phyloP scores from a whole-genome alignment of 116 monocot genomes.

The Phalaenopsis hybrid region DNA sequence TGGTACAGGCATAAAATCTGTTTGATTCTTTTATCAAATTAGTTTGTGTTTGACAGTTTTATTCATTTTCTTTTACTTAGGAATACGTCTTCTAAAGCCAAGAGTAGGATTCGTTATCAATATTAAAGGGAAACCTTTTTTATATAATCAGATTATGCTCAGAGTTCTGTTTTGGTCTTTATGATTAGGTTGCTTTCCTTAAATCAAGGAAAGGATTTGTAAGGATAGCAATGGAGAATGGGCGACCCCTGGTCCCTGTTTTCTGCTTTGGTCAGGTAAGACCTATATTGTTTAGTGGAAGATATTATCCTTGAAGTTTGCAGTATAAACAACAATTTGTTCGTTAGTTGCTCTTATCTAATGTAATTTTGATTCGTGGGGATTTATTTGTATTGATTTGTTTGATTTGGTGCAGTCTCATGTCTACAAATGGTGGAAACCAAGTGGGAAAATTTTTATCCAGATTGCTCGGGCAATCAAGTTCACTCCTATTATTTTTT shows the following conservation, averaged over 20 bases:
- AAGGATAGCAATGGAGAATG: slow-evolving; percentile 59
- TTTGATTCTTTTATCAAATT: background rate
- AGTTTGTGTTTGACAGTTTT: background rate
- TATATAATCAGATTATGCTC: background rate
- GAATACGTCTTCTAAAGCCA: background rate
- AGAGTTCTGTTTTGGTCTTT: background rate
- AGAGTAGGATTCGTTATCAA: background rate
- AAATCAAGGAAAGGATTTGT: slow-evolving; percentile 64
- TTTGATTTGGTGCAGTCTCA: slow-evolving; percentile 2
- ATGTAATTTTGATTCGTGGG: background rate
- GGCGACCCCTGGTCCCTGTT: slow-evolving; percentile 60
- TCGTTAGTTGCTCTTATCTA: background rate
- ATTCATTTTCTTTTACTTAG: background rate
- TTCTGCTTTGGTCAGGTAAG: slow-evolving; percentile 71
- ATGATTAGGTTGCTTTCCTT: slow-evolving; percentile 56
- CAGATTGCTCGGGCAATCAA: slow-evolving; percentile 44
- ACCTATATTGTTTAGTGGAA: background rate
- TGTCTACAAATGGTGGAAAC: slow-evolving; percentile 70
- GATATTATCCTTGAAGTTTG: background rate
- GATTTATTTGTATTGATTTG: background rate
- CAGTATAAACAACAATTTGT: background rate
- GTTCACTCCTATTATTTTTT: slow-evolving; percentile 49
- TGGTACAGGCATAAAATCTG: background rate
- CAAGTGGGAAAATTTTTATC: slow-evolving; percentile 32
- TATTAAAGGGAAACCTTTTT: background rate